These are phyloP conservation scores for Pisolithus tinctorius DNA, from an alignment of 768 basidiomycete genomes.

Conservation along the genomic window DNA sequence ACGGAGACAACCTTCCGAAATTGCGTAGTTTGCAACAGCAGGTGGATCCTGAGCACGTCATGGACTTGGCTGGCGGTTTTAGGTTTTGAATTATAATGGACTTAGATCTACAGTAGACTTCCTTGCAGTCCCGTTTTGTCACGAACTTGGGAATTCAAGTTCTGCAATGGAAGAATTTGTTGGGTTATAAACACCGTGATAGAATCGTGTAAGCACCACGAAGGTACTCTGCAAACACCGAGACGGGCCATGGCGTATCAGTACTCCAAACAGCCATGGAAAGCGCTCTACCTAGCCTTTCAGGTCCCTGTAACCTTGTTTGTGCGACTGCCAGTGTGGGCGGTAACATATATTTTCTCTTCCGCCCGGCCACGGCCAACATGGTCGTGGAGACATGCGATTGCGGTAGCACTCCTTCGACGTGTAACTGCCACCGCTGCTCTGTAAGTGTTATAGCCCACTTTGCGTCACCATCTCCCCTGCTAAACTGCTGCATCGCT, in stretches of 20 bases:
- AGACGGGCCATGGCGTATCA: neutral
- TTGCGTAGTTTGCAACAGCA: constrained; percentile 34
- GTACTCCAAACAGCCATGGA: constrained; percentile 37
- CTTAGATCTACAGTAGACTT: no score
- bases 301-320: constrained; percentile 33
- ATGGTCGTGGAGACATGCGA: constrained; percentile 38
- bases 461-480: neutral
- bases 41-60: constrained; percentile 50
- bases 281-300: constrained; percentile 41
- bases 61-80: constrained; percentile 57
- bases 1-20: constrained; percentile 23
- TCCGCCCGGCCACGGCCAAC: constrained; percentile 37
- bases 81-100: constrained; percentile 31
- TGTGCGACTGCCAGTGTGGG: constrained; percentile 44
- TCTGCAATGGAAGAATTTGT: no score
- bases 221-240: no score
- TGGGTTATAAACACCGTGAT: no score
- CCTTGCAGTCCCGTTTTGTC: no score
- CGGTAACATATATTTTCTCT: constrained; percentile 27
- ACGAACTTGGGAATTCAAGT: no score
- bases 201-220: no score
- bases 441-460: constrained; percentile 9
- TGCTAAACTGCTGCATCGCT: neutral
- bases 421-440: constrained; percentile 17
- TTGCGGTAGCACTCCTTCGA: constrained; percentile 33